Percentiles rank a stretch among this genome's conserved stretches.
Evolutionary conservation across 164 flowering plant species (phyloP).

Genomic region (Buxus sempervirens): DNA sequence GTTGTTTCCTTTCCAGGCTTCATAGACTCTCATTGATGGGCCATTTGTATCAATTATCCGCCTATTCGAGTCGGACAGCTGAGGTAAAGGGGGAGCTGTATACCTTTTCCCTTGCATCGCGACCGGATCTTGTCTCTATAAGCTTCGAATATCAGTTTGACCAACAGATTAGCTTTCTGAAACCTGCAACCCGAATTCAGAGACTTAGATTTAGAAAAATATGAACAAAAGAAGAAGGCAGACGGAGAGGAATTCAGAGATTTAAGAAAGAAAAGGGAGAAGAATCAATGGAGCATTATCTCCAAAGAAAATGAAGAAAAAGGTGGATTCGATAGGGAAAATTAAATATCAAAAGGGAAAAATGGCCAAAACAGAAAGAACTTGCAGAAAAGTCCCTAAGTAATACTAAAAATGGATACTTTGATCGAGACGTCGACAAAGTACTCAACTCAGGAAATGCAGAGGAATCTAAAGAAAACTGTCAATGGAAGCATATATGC

Average conservation of each 20-base stretch:
- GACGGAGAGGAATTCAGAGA: too few relatives aligned
- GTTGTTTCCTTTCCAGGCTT: constrained; percentile 40
- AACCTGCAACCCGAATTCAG: not conserved
- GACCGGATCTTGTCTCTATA: not conserved
- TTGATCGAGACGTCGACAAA: too few relatives aligned
- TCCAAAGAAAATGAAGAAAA: not conserved
- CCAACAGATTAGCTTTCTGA: not conserved
- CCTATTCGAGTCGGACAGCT: constrained; percentile 25
- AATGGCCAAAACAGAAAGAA: too few relatives aligned
- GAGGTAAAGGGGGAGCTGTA: constrained; percentile 18
- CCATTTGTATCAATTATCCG: constrained; percentile 19
- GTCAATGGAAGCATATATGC: too few relatives aligned
- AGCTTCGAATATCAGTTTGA: not conserved
- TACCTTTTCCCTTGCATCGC: constrained; percentile 19
- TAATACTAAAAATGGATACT: too few relatives aligned
- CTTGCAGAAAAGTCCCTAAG: too few relatives aligned
- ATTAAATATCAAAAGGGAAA: too few relatives aligned
- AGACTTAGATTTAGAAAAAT: too few relatives aligned
- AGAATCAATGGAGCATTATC: not conserved
- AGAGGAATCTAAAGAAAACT: too few relatives aligned
- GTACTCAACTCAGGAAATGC: too few relatives aligned
- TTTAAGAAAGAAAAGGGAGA: not conserved
- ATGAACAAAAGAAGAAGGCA: too few relatives aligned
- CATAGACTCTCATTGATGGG: constrained; percentile 22
- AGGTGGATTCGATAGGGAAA: not conserved